These are phyloP conservation scores for Sugiyamaella boreocaroliniensis DNA, from an alignment of 805 yeast genomes.

Conservation along the genomic window DNA sequence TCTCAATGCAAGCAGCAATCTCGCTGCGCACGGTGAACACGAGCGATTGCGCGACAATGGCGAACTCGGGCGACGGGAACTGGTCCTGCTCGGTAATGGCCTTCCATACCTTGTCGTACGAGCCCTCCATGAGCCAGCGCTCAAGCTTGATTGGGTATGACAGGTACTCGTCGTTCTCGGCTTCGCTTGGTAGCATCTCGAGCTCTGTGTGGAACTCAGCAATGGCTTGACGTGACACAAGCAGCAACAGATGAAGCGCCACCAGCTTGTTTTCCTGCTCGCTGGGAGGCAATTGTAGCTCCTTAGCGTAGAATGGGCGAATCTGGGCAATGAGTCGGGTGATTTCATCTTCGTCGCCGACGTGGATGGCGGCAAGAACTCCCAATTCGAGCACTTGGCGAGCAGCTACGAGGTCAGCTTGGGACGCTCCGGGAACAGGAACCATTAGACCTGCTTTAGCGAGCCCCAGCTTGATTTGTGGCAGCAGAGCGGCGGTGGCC, in stretches of 20 bases:
- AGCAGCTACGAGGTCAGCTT: constrained; percentile 63
- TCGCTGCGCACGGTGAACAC: constrained; percentile 76
- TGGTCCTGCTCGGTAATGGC: constrained; percentile 50
- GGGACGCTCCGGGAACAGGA: constrained; percentile 44
- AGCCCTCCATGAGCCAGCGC: constrained; percentile 93
- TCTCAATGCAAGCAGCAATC: constrained; percentile 76
- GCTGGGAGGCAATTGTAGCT: constrained; percentile 38
- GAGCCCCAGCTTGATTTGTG: constrained; percentile 70
- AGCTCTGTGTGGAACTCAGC: constrained; percentile 87
- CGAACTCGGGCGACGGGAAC: constrained; percentile 62
- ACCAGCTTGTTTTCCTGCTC: constrained; percentile 64
- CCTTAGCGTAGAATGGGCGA: constrained; percentile 61
- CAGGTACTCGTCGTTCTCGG: constrained; percentile 64
- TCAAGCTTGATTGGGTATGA: constrained; percentile 85
- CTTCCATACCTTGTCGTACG: constrained; percentile 86
- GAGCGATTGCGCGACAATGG: constrained; percentile 67
- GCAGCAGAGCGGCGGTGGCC: constrained; percentile 54
- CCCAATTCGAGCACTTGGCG: constrained; percentile 84
- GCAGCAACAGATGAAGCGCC: constrained; percentile 66
- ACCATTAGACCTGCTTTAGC: constrained; percentile 71
- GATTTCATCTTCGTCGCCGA: constrained; percentile 55
- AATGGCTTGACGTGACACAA: constrained; percentile 76
- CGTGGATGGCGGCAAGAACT: constrained; percentile 68
- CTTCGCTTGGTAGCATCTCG: constrained; percentile 55
- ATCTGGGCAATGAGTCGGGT: constrained; percentile 68